A percentile compares a stretch with the other conserved stretches of the same genome.
These are phyloP conservation scores for Lasiodiplodia theobromae DNA, from an alignment of 2,329 filamentous ascomycete genomes.

Conservation along the genomic window DNA sequence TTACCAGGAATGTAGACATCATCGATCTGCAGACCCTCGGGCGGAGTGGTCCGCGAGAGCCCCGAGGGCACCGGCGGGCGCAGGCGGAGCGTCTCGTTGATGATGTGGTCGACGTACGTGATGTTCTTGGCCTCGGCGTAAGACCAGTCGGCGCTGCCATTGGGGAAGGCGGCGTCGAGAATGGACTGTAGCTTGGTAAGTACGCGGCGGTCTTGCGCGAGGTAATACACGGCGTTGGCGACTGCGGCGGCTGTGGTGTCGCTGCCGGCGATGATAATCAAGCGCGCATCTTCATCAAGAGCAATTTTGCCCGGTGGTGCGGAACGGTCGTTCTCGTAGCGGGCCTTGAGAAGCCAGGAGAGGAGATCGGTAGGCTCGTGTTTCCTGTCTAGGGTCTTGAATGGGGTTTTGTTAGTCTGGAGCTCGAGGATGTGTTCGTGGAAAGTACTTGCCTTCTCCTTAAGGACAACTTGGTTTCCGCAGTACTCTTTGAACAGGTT, in stretches of 20 bases:
- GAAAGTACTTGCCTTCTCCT: slow-evolving; percentile 38
- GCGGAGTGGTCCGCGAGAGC: slow-evolving; percentile 46
- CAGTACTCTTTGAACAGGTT: slow-evolving; percentile 42
- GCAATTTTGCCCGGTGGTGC: slow-evolving; percentile 43
- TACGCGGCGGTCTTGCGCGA: slow-evolving; percentile 33
- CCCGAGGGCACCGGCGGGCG: slow-evolving; percentile 50
- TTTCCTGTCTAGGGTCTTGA: slow-evolving; percentile 29
- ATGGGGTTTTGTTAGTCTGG: too few relatives aligned
- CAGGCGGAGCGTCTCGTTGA: slow-evolving; percentile 53
- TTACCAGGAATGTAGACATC: slow-evolving; percentile 44
- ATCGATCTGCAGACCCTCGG: slow-evolving; percentile 47
- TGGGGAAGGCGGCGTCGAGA: slow-evolving; percentile 39
- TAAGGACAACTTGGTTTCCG: slow-evolving; percentile 40
- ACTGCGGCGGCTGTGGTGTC: slow-evolving; percentile 14
- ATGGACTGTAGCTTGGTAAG: slow-evolving; percentile 23
- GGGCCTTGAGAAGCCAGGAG: slow-evolving; percentile 51
- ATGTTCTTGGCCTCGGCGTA: slow-evolving; percentile 41
- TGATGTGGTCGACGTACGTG: slow-evolving; percentile 47
- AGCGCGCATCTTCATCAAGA: slow-evolving; percentile 43
- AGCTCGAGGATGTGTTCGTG: neutral
- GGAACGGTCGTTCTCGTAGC: slow-evolving; percentile 45
- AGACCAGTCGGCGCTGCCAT: slow-evolving; percentile 36
- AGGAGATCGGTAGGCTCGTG: slow-evolving; percentile 47
- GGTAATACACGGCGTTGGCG: slow-evolving; percentile 28
- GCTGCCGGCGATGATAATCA: slow-evolving; percentile 42